Percentiles rank a stretch among this genome's conserved stretches.
Evolutionary conservation across 257 asterid genomes (phyloP).

Genomic region (Catharanthus roseus): DNA sequence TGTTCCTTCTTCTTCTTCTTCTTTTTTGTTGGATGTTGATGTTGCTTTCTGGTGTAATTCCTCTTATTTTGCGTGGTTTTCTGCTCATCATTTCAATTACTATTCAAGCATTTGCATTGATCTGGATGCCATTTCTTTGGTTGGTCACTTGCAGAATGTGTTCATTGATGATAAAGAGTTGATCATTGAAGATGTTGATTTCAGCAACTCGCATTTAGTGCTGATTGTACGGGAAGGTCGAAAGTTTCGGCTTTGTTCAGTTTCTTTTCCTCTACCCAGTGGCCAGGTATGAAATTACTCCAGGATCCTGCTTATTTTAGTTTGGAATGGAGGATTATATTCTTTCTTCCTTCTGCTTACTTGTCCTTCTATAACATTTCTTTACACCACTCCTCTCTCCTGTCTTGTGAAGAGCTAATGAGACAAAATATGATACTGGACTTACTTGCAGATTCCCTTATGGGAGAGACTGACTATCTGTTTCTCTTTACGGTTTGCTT

Average conservation of each 20-base stretch:
- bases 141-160: slow-evolving; percentile 50
- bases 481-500: neutral
- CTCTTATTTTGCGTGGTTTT: neutral
- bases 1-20: neutral
- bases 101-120: neutral
- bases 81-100: neutral
- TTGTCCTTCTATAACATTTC: neutral
- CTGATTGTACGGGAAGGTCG: slow-evolving; percentile 47
- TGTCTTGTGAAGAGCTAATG: neutral
- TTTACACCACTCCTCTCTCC: neutral
- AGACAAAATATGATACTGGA: neutral
- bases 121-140: neutral
- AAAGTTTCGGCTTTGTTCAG: slow-evolving; percentile 55
- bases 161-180: slow-evolving; percentile 47
- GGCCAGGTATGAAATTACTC: slow-evolving; percentile 47
- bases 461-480: neutral
- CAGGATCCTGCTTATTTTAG: neutral
- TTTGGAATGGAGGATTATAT: neutral
- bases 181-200: slow-evolving; percentile 78
- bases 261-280: slow-evolving; percentile 59
- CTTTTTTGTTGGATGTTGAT: neutral
- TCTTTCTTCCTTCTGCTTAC: slow-evolving; percentile 8
- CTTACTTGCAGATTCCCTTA: neutral
- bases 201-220: slow-evolving; percentile 63
- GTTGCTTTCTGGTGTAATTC: neutral